These are phyloP conservation scores for Singerocomus inundabilis DNA, from an alignment of 1,284 basidiomycete species.

Conservation along the genomic window DNA sequence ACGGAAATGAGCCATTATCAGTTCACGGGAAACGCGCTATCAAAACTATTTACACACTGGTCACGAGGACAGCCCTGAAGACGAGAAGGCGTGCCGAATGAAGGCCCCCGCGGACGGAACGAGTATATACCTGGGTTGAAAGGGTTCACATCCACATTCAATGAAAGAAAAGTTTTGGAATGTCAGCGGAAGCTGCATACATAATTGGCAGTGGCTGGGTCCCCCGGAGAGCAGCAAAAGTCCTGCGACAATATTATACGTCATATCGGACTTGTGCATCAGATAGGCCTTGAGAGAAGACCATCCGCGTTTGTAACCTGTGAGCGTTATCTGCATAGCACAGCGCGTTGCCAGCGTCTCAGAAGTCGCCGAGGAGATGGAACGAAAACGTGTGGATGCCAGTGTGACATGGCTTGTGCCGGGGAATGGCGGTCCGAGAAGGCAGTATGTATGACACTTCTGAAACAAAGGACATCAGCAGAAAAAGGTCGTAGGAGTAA, in stretches of 20 bases:
- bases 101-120: not conserved
- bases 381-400: no score
- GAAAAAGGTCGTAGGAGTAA: no score
- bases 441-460: no score
- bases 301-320: not conserved
- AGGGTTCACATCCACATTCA: not conserved
- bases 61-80: not conserved
- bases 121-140: not conserved
- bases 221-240: not conserved
- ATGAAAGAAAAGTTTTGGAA: no score
- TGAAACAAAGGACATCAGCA: no score
- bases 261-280: not conserved
- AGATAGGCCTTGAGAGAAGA: not conserved
- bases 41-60: not conserved
- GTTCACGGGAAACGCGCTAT: not conserved
- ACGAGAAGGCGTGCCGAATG: not conserved
- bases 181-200: not conserved
- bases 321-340: no score
- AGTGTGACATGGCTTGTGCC: no score
- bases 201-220: not conserved
- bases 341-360: not conserved
- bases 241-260: not conserved
- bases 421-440: no score
- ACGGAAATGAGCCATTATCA: not conserved
- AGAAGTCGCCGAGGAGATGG: not conserved